These are phyloP conservation scores for Oleoguttula mirabilis DNA, from an alignment of 495 filamentous ascomycete genomes.

Conservation along the genomic window DNA sequence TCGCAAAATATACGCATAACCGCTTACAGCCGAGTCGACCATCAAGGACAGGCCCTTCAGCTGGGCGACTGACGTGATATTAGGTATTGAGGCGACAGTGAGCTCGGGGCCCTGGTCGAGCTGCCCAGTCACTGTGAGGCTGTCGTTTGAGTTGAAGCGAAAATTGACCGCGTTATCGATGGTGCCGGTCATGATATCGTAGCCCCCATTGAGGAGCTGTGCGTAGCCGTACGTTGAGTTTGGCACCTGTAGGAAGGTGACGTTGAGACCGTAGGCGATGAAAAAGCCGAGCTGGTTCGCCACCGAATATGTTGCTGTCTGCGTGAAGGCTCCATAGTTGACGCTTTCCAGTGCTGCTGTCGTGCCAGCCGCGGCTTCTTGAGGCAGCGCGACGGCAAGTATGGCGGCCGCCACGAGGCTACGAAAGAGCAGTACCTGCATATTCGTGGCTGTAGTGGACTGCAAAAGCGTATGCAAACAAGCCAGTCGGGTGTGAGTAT, in stretches of 20 bases:
- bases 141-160: conserved; percentile 23
- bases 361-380: neutral
- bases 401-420: conserved; percentile 1
- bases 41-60: conserved; percentile 23
- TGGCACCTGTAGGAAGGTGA: conserved; percentile 23
- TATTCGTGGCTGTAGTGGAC: neutral
- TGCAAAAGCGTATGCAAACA: no score
- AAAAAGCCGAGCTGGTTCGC: conserved; percentile 27
- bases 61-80: conserved; percentile 22
- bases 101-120: conserved; percentile 25
- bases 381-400: neutral
- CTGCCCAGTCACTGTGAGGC: conserved; percentile 24
- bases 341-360: conserved; percentile 1
- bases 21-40: conserved; percentile 24
- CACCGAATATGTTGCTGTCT: conserved; percentile 26
- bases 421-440: neutral
- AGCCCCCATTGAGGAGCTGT: conserved; percentile 21
- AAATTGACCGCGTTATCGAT: conserved; percentile 23
- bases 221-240: conserved; percentile 24
- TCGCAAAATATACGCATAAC: conserved; percentile 23
- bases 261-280: conserved; percentile 22
- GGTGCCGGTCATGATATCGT: conserved; percentile 25
- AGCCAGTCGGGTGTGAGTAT: no score
- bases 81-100: conserved; percentile 19
- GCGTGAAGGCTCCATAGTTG: conserved; percentile 14